These are phyloP conservation scores for Chrysochromulina parva DNA, from an alignment of 78 protist genomes.

Conservation along the genomic window DNA sequence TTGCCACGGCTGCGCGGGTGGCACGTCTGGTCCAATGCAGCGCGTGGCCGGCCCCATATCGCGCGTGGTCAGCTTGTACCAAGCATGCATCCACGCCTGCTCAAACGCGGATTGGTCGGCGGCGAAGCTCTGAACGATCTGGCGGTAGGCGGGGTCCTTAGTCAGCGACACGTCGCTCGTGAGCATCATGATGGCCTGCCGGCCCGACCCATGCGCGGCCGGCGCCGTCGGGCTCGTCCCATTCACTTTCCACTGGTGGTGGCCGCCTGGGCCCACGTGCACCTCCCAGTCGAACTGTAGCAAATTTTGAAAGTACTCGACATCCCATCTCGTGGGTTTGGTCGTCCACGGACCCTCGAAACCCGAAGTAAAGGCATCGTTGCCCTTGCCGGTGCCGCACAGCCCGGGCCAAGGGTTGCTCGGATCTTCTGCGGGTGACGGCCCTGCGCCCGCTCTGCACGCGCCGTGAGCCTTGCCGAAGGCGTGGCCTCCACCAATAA, in stretches of 20 bases:
- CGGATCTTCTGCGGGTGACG: not conserved
- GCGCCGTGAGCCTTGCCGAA: slow-evolving; percentile 78
- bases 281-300: not conserved
- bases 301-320: slow-evolving; percentile 42
- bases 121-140: slow-evolving; percentile 7
- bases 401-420: not conserved
- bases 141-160: slow-evolving; percentile 41
- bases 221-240: not conserved
- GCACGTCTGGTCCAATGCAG: slow-evolving; percentile 42
- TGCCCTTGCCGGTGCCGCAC: slow-evolving; percentile 56
- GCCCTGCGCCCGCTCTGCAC: slow-evolving; percentile 37
- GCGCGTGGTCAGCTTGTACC: slow-evolving; percentile 65
- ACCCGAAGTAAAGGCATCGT: slow-evolving; percentile 57
- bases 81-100: slow-evolving; percentile 51
- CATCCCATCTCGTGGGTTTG: slow-evolving; percentile 56
- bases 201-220: not conserved
- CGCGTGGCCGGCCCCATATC: slow-evolving; percentile 63
- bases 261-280: slow-evolving; percentile 8
- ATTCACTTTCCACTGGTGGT: not conserved
- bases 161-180: slow-evolving; percentile 54
- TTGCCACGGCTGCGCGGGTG: slow-evolving; percentile 40
- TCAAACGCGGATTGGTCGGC: slow-evolving; percentile 20
- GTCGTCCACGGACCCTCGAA: slow-evolving; percentile 74
- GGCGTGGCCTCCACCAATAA: slow-evolving; percentile 77
- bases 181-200: slow-evolving; percentile 25